Base-by-base conservation (phyloP, 352 stramenopile species). In the Pythium biforme region DNA sequence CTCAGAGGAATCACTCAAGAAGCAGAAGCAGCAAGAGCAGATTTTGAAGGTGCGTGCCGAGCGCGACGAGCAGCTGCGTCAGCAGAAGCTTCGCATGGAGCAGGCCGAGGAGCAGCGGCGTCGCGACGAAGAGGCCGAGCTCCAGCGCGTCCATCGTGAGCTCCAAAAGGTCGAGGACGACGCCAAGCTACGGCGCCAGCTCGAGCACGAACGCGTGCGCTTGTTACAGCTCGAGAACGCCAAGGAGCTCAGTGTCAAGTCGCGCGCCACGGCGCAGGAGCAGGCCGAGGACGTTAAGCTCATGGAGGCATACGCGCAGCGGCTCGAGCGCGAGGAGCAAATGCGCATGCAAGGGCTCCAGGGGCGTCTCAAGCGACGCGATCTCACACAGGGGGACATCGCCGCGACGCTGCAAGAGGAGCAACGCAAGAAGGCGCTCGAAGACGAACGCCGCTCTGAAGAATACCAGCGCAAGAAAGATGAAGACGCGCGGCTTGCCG, bases 251-350 rank as follows among this genome's bases (percentile, higher is more conserved):
- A 40, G 69, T 11, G 52, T 69, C 17, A 90, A 88, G 64, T 60
- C 62, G 10, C 65, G 69, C 29, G 39, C 59, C 14, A 79, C 77
- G 53, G 23, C 59, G 8, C 66, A 75, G 27, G 81, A 90, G 45
- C 76, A 86, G 49, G 63, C 73, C 37, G 72, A 85, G 29, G 81
- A 90, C 47, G 76, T 88, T 25, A 72, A 88, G 55, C 72, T 90
- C 34, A 90, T 90, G 81, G 75, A 88, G 33, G 77, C 68, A 31
- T 90, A 90, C 55, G 81, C 81, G 9, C 73, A 70, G 15, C 76
- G 79, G 10, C 68, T 90, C 1, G 81, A 66, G 11, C 69, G 70
- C 55, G 81, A 90, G 53, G 81, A 90, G 27, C 69, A 83, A n/a
- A 74, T 79, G 27, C 78, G 81, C 0, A 75, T 83, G 66, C 45